Evolutionary conservation across 768 basidiomycete species (phyloP).

Genomic region (Infundibulicybe gibba): DNA sequence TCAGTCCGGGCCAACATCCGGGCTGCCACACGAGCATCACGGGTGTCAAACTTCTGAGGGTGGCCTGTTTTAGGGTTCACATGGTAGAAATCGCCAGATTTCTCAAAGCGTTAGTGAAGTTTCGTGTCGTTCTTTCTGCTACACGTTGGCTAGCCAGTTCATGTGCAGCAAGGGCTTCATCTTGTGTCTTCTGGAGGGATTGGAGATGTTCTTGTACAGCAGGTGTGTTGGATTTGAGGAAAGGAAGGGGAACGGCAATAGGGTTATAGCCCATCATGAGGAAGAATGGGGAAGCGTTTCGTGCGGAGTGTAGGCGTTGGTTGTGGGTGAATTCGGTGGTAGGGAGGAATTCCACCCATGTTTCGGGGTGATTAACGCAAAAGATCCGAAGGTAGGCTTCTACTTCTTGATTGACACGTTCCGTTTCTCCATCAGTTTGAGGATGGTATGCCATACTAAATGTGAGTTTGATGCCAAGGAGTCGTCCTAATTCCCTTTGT

Average conservation of each 20-base stretch:
- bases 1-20: too few relatives aligned
- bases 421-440: slow-evolving; percentile 5
- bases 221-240: too few relatives aligned
- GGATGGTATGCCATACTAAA: slow-evolving; percentile 2
- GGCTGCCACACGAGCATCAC: too few relatives aligned
- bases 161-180: neutral
- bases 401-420: slow-evolving; percentile 5
- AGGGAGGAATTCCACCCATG: neutral
- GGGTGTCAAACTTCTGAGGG: too few relatives aligned
- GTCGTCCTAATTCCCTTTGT: slow-evolving; percentile 1
- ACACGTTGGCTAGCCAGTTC: slow-evolving; percentile 1
- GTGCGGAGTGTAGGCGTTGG: slow-evolving; percentile 8
- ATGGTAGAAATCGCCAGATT: too few relatives aligned
- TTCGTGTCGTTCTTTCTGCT: neutral
- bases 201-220: too few relatives aligned
- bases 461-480: neutral
- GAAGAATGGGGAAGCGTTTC: slow-evolving; percentile 8
- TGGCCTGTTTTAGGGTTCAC: too few relatives aligned
- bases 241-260: too few relatives aligned
- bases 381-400: neutral
- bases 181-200: neutral
- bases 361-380: neutral
- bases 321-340: slow-evolving; percentile 4
- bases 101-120: neutral
- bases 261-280: slow-evolving; percentile 10